phyloP scores from a whole-genome alignment of 805 yeast genomes.

The Candida coleopterorum region DNA sequence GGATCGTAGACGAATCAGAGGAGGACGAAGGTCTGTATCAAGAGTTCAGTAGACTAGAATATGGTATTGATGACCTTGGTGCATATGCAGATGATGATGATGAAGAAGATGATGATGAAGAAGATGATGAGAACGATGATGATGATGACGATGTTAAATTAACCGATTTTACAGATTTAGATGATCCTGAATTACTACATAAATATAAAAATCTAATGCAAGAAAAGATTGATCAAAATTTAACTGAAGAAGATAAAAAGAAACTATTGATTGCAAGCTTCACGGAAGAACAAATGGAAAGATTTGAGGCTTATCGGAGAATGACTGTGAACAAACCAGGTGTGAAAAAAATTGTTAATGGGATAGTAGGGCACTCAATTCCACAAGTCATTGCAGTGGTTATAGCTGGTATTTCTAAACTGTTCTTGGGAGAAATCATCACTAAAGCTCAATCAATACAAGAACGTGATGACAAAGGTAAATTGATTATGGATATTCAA shows the following conservation, averaged over 20 bases:
- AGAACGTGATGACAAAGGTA: conserved; percentile 45
- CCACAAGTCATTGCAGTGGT: conserved; percentile 77
- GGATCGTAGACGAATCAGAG: conserved; percentile 2
- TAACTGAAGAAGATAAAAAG: conserved; percentile 51
- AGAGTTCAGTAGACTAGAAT: conserved; percentile 3
- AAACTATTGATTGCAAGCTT: conserved; percentile 65
- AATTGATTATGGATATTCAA: conserved; percentile 31
- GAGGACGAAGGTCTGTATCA: conserved; percentile 7
- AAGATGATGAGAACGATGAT: conserved; percentile 1
- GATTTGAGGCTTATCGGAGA: conserved; percentile 84
- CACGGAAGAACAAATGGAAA: conserved; percentile 75
- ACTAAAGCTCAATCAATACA: conserved; percentile 77
- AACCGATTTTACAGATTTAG: conserved; percentile 30
- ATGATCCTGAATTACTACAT: conserved; percentile 28
- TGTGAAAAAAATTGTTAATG: conserved; percentile 74
- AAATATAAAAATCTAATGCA: conserved; percentile 29
- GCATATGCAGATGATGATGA: conserved; percentile 6
- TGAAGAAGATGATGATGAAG: conserved; percentile 6
- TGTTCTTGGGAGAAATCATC: conserved; percentile 84
- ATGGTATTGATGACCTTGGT: conserved; percentile 1
- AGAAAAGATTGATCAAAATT: conserved; percentile 20
- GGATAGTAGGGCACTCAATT: conserved; percentile 73
- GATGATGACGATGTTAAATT: conserved; percentile 17
- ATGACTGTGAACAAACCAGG: conserved; percentile 59
- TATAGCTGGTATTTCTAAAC: conserved; percentile 81